phyloP scores from a whole-genome alignment of 2,329 filamentous ascomycete species.

The Aureobasidium subglaciale region DNA sequence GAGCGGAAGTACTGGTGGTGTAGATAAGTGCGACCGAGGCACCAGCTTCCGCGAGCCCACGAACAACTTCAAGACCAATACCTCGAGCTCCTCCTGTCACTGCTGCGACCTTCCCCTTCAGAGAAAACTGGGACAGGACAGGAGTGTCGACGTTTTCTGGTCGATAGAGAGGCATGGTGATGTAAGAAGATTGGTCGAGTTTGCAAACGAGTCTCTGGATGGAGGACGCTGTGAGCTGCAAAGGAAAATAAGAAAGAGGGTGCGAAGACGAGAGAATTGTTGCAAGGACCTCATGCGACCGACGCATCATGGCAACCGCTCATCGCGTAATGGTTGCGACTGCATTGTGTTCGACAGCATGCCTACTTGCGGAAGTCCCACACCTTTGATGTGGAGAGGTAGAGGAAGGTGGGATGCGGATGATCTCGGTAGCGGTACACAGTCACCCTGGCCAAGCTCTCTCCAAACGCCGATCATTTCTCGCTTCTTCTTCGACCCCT shows the following conservation, averaged over 20 bases:
- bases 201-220: no score
- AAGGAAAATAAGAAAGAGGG: neutral
- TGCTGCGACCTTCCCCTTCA: constrained; percentile 72
- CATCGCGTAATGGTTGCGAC: neutral
- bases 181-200: neutral
- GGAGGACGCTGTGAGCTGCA: neutral
- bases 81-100: constrained; percentile 64
- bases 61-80: constrained; percentile 33
- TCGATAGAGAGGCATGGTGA: neutral
- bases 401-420: neutral
- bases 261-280: neutral
- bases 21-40: constrained; percentile 50
- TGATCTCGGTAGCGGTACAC: constrained; percentile 3
- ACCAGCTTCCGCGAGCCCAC: constrained; percentile 81
- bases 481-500: neutral
- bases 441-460: constrained; percentile 3
- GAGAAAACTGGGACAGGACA: constrained; percentile 21
- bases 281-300: neutral
- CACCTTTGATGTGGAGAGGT: neutral
- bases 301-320: neutral
- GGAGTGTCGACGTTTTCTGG: neutral
- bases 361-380: neutral
- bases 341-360: neutral
- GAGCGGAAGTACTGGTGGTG: constrained; percentile 36
- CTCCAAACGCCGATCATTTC: neutral